Evolutionary conservation across 257 asterid genomes (phyloP), one percentile per base, ranked within the genome.

Genomic region (Capsicum chinense): DNA sequence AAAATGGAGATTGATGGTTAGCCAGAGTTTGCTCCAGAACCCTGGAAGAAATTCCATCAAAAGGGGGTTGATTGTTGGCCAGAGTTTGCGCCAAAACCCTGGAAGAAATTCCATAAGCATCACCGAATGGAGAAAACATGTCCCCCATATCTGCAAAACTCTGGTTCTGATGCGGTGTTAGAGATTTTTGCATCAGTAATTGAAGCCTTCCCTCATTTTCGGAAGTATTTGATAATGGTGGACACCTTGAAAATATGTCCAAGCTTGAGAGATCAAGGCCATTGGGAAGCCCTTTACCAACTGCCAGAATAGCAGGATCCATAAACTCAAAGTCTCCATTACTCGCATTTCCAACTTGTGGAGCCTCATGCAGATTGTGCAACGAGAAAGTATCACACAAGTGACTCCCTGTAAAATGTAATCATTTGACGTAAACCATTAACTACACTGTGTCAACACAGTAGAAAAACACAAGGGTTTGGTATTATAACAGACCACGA

Each of bases 281-380:
- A 87, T 90, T 88, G 17, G 97, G 91, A 85, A 94, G 80, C 85
- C 97, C 98, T 85, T 91, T 95, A 85, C 97, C 98, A 87, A 96
- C 99, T 74, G 98, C 98, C 91, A 96, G 91, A 82, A 96, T 96
- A 79, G 99, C 99, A 74, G 99, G 99, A 89, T 96, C 99, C 89
- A 92, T 91, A 85, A 94, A 96, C 89, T 96, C 99, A 85, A 96
- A 86, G 82, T 95, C 98, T 26, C 92, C 94, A 82, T 90, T 88
- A 79, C 86, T 89, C 81, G 21, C 81, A 83, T 88, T 86, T 82
- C 89, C 90, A 83, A 84, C 85, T 54, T 88, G 88, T 35, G 94
- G 88, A 54, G 87, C 82, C 87, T 92, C 97, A 87, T 88, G 89
- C 84, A 91, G 95, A 86, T 92, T 91, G 85, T 95, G 91, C 79